These are phyloP conservation scores for Vigna hirtella DNA, from an alignment of 306 rosid genomes.

Conservation along the genomic window DNA sequence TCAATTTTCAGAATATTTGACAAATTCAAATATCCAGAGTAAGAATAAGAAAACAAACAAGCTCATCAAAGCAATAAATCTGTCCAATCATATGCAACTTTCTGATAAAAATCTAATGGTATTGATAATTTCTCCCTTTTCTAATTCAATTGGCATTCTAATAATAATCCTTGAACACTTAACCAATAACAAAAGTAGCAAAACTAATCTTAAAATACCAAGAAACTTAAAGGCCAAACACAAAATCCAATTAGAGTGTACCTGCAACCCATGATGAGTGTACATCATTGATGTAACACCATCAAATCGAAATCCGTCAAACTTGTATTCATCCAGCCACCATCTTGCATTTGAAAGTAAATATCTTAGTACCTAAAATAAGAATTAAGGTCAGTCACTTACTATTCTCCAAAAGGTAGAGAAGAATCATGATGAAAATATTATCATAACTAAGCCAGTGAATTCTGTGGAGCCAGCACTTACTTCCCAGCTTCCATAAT, in stretches of 20 bases:
- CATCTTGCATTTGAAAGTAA: conserved; percentile 98
- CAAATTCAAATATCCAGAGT: background rate
- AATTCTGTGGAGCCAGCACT: conserved; percentile 43
- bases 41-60: background rate
- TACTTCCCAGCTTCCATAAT: conserved; percentile 99
- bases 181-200: conserved; percentile 22
- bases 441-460: conserved; percentile 4
- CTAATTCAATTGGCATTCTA: conserved; percentile 6
- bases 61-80: background rate
- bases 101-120: conserved; percentile 23
- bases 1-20: background rate
- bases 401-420: conserved; percentile 24
- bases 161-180: conserved; percentile 9
- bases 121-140: conserved; percentile 9
- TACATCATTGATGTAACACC: conserved; percentile 99
- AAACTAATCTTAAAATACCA: conserved; percentile 30
- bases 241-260: conserved; percentile 42
- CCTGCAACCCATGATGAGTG: conserved; percentile 96
- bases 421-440: conserved; percentile 28
- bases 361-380: conserved; percentile 81
- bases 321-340: conserved; percentile 98
- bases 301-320: conserved; percentile 97
- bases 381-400: conserved; percentile 39
- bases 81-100: conserved; percentile 14
- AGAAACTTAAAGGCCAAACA: conserved; percentile 23